These are phyloP conservation scores for Cutaneotrichosporon sp. DNA, from an alignment of 1,284 basidiomycete species.

Conservation along the genomic window DNA sequence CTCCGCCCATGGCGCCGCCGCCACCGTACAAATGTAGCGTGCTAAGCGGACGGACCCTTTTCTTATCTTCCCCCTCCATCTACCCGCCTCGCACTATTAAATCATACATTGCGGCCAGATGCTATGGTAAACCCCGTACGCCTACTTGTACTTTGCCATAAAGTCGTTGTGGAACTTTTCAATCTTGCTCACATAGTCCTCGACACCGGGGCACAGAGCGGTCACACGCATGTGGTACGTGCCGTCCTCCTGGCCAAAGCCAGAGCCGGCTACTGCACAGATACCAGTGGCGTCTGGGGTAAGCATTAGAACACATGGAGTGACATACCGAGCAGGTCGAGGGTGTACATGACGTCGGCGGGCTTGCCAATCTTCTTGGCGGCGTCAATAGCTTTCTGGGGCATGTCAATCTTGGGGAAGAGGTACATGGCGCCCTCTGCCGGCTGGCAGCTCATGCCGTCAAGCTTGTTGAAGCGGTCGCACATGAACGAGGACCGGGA, in stretches of 20 bases:
- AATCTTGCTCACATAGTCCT: slow-evolving; percentile 78
- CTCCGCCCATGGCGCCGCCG: too few species aligned
- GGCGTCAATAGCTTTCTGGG: slow-evolving; percentile 64
- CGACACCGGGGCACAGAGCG: slow-evolving; percentile 75
- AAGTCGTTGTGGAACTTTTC: slow-evolving; percentile 79
- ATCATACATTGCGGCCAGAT: too few species aligned
- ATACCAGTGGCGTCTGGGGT: slow-evolving; percentile 71
- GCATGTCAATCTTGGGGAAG: slow-evolving; percentile 69
- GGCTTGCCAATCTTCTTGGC: slow-evolving; percentile 67
- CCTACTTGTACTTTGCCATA: slow-evolving; percentile 59
- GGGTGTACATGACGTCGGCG: slow-evolving; percentile 81
- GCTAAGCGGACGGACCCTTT: too few species aligned
- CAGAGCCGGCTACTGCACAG: slow-evolving; percentile 84
- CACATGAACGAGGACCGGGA: slow-evolving; percentile 68
- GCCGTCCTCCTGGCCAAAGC: slow-evolving; percentile 83
- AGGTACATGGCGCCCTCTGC: slow-evolving; percentile 82
- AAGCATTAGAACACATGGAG: background rate
- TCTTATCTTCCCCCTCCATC: too few species aligned
- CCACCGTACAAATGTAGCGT: too few species aligned
- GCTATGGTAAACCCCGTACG: background rate
- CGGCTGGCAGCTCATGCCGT: slow-evolving; percentile 77
- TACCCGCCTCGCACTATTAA: too few species aligned
- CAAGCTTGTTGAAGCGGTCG: slow-evolving; percentile 65
- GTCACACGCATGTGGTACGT: slow-evolving; percentile 84
- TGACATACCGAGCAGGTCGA: slow-evolving; percentile 61